Percentiles rank a stretch among this genome's conserved stretches.
These are phyloP conservation scores for Scortechinia acanthostroma DNA, from an alignment of 2,329 filamentous ascomycete species.

Conservation along the genomic window DNA sequence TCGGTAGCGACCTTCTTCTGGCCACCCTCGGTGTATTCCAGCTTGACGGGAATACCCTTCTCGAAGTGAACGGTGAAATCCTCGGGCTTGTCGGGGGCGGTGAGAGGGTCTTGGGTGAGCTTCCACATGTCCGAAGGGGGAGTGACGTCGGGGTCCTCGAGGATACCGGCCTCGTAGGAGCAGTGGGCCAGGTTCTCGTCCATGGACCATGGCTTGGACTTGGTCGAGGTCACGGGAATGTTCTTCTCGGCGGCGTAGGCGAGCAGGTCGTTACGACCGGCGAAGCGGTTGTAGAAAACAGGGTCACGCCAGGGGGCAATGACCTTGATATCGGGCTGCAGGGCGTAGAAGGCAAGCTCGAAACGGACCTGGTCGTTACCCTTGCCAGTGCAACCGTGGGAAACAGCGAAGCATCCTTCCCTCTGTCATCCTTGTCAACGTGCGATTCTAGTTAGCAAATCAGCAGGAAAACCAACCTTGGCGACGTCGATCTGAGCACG, in stretches of 20 bases:
- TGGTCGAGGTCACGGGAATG: constrained; percentile 69
- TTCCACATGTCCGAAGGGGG: constrained; percentile 78
- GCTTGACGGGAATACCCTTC: constrained; percentile 68
- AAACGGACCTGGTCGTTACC: constrained; percentile 63
- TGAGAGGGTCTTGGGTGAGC: constrained; percentile 59
- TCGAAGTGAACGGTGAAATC: constrained; percentile 69
- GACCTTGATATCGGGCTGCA: constrained; percentile 60
- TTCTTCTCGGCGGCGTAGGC: constrained; percentile 61
- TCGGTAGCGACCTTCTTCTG: constrained; percentile 51
- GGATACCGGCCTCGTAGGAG: constrained; percentile 72
- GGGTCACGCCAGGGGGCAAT: constrained; percentile 71
- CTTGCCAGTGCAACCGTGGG: constrained; percentile 54
- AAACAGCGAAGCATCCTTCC: constrained; percentile 45
- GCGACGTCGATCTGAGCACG: constrained; percentile 59
- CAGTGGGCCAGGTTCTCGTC: constrained; percentile 71
- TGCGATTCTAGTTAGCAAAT: too few species aligned
- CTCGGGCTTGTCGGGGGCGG: constrained; percentile 64
- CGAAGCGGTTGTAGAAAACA: constrained; percentile 65
- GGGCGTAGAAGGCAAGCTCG: constrained; percentile 53
- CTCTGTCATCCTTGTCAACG: constrained; percentile 24
- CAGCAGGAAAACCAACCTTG: too few species aligned
- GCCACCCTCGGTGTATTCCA: constrained; percentile 42
- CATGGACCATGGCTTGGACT: constrained; percentile 61
- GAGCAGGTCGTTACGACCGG: constrained; percentile 65
- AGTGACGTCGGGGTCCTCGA: constrained; percentile 58